Evolutionary conservation across 2,329 filamentous ascomycete genomes (phyloP), one percentile per base, ranked within the genome.

Genomic region (Beauveria sp.): DNA sequence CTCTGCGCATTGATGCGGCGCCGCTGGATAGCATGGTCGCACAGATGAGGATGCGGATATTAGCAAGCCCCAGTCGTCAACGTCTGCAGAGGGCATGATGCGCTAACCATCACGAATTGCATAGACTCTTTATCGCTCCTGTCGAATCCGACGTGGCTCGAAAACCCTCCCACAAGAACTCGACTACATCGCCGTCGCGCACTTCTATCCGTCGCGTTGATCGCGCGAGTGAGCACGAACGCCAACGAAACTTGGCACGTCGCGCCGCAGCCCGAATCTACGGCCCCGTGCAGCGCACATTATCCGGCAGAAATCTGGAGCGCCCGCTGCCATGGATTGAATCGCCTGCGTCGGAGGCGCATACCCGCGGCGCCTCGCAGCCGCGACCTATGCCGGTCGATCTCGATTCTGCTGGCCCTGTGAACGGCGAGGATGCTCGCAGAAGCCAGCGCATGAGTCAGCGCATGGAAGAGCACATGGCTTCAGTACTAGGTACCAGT

Each of bases 51-150:
- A n/a, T 50, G 31, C 42, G 28, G 20, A 31, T 34, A 42, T 14
- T 20, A 31, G 24, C 26, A 20, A 14, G 18, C 43, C 31, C 31
- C 22, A 18, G 43, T 46, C 5, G 22, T 18, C 2, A 3, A 38
- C 20, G 18, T 24, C 48, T 26, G 16, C n/a, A 24, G 16, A n/a
- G 3, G 31, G 38, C 20, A 38, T 20, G 20, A 38, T 40, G 22
- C 52, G 46, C 53, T 62, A 40, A 62, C 53, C 48, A 38, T 46
- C 10, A 12, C 24, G 7, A 48, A 46, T 24, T 34, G 20, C 48
- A 28, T 64, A 81, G 79, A 65, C 70, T 81, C 38, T 81, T 79
- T 65, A 68, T 79, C 59, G 76, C 78, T 43, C 77, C 77, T 40
- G 74, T 78, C 65, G 75, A 79, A 66, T 78, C 78, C 53, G 77